Evolutionary conservation across 1,284 basidiomycete genomes (phyloP).

Genomic region (Cystobasidium slooffiae): DNA sequence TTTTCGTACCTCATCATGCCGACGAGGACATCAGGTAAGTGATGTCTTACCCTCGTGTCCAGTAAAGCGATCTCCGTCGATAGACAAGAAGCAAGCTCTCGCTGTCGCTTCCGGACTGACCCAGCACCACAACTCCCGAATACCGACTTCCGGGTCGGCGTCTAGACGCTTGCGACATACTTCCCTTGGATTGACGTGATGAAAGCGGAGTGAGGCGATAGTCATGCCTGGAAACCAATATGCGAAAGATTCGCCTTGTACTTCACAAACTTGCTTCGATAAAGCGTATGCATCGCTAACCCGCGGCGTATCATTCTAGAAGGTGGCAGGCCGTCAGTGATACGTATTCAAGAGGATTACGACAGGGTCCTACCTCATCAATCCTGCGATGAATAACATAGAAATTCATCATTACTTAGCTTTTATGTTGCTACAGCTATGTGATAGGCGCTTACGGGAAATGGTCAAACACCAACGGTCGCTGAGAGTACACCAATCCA

Average conservation of each 20-base stretch:
- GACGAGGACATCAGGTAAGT: not conserved
- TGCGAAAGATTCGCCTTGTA: slow-evolving; percentile 17
- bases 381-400: not conserved
- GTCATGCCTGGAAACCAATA: slow-evolving; percentile 30
- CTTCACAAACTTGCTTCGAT: slow-evolving; percentile 32
- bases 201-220: slow-evolving; percentile 34
- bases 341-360: not conserved
- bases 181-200: slow-evolving; percentile 31
- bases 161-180: slow-evolving; percentile 14
- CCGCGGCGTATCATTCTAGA: slow-evolving; percentile 7
- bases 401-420: not conserved
- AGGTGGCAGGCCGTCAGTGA: not conserved
- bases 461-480: slow-evolving; percentile 58
- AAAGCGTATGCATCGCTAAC: slow-evolving; percentile 22
- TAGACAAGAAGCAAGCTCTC: slow-evolving; percentile 27
- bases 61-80: slow-evolving; percentile 20
- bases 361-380: not conserved
- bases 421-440: not conserved
- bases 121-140: slow-evolving; percentile 34
- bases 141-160: not conserved
- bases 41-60: slow-evolving; percentile 31
- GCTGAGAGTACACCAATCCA: slow-evolving; percentile 52
- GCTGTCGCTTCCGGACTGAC: slow-evolving; percentile 41
- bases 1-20: not conserved
- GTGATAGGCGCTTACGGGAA: slow-evolving; percentile 58